Evolutionary conservation across 768 basidiomycete species (phyloP), one percentile per base, ranked within the genome.

Genomic region (Trametes cinnabarina): DNA sequence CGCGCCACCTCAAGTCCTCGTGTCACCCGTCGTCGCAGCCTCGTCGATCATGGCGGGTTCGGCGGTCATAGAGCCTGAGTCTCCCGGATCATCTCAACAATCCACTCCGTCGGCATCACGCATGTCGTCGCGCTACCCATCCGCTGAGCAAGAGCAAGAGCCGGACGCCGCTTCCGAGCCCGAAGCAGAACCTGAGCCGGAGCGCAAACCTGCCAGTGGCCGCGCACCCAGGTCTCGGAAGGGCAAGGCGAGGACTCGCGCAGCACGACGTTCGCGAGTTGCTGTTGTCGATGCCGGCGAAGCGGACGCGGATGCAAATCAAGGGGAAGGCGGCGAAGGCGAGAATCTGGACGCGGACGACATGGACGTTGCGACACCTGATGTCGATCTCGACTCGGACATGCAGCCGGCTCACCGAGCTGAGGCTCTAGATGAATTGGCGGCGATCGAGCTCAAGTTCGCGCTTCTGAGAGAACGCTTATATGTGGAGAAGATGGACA

Each of bases 401-500:
- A 73, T 91, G 52, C 89, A 91, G 58, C 88, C 88, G 43, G 88
- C 87, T 0, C 89, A 92, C 69, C 81, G 92, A 20, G 87, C 86
- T 3, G 94, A 96, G 66, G 94, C 94, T 0, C 80, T 98, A 56
- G 93, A 94, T 57, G 87, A 88, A 0, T 76, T 98, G 7, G 88
- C 95, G 3, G 81, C 79, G 43, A 95, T 99, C 64, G 96, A 99
- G 68, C 84, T 98, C 73, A 92, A 91, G 67, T 97, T 94, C 71
- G 94, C 95, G 0, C 73, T 89, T 30, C 72, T 98, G 55, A 76
- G 96, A 46, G 94, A 98, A 69, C 79, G 85, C 48, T 78, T 98
- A 15, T 98, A 95, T 70, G 79, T 98, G 19, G 96, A 98, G 74
- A 90, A 94, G 70, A 94, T 98, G 92, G 90, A 94, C 39, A 85